Evolutionary conservation across 805 yeast species (phyloP).

Genomic region (Pichia cabralensis): DNA sequence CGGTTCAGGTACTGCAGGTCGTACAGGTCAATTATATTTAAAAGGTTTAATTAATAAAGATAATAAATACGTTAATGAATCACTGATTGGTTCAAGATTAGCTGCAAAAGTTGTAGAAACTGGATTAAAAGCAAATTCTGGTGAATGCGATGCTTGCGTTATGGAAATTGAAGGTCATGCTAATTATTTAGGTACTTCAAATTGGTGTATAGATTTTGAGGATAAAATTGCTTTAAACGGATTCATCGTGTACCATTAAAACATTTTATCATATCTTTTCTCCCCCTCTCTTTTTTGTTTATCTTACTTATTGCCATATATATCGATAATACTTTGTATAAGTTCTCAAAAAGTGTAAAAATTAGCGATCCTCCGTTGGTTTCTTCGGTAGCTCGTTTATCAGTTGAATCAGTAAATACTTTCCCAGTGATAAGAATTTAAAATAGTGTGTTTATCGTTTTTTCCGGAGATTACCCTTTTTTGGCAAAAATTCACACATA

Average conservation of each 20-base stretch:
- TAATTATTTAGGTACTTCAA: constrained; percentile 15
- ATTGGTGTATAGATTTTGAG: constrained; percentile 17
- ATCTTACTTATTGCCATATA: no score
- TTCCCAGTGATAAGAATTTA: no score
- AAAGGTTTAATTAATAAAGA: constrained; percentile 7
- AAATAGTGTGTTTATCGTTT: no score
- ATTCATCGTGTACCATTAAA: constrained; percentile 13
- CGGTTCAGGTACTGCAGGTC: constrained; percentile 23
- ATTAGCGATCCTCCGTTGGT: no score
- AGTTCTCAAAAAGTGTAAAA: no score
- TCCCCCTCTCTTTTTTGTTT: no score
- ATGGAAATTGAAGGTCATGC: constrained; percentile 20
- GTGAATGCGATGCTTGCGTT: constrained; percentile 15
- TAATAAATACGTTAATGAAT: constrained; percentile 15
- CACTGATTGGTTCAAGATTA: constrained; percentile 19
- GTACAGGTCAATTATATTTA: constrained; percentile 16
- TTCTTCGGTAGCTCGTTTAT: no score
- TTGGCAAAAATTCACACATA: no score
- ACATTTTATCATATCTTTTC: no score
- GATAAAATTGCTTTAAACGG: constrained; percentile 15
- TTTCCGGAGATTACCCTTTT: no score
- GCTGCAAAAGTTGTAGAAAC: constrained; percentile 12
- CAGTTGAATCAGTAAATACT: no score
- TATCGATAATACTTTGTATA: no score
- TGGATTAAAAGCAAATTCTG: constrained; percentile 13